Conservation (phyloP, 352 stramenopile species). For the Phytophthora quininea region DNA sequence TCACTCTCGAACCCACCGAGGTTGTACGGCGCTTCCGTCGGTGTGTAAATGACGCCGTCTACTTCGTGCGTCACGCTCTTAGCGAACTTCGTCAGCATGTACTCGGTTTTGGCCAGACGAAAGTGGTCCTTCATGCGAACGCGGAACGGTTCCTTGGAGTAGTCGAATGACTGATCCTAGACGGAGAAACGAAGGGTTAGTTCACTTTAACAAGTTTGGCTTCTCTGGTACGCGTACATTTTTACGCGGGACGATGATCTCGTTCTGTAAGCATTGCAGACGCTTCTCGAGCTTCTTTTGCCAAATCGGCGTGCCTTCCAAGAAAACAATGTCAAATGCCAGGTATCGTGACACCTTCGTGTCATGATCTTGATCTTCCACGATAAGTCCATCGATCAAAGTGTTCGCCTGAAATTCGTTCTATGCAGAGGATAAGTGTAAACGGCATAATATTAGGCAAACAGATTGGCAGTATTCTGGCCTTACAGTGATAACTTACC, state of each 20-base stretch:
- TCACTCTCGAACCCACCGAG: constrained; percentile 85
- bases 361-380: constrained; percentile 85
- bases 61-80: constrained; percentile 87
- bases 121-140: constrained; percentile 92
- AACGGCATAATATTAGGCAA: too few species aligned
- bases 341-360: constrained; percentile 79
- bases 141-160: constrained; percentile 81
- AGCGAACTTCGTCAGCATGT: constrained; percentile 87
- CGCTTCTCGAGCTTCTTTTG: constrained; percentile 90
- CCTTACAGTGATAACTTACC: constrained; percentile 32
- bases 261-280: constrained; percentile 88
- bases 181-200: background rate
- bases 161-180: constrained; percentile 81
- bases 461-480: too few species aligned
- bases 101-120: constrained; percentile 85
- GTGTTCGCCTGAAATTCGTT: constrained; percentile 79
- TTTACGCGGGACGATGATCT: constrained; percentile 87
- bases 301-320: constrained; percentile 81
- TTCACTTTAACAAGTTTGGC: background rate
- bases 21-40: constrained; percentile 83
- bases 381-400: constrained; percentile 84
- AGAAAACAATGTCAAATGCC: constrained; percentile 84
- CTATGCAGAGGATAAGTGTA: constrained; percentile 21
- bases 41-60: constrained; percentile 88
- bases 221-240: constrained; percentile 50